A percentile compares a stretch with the other conserved stretches of the same genome.
Evolutionary conservation across 352 stramenopile genomes (phyloP).

Genomic region (Globisporangium perplexum): DNA sequence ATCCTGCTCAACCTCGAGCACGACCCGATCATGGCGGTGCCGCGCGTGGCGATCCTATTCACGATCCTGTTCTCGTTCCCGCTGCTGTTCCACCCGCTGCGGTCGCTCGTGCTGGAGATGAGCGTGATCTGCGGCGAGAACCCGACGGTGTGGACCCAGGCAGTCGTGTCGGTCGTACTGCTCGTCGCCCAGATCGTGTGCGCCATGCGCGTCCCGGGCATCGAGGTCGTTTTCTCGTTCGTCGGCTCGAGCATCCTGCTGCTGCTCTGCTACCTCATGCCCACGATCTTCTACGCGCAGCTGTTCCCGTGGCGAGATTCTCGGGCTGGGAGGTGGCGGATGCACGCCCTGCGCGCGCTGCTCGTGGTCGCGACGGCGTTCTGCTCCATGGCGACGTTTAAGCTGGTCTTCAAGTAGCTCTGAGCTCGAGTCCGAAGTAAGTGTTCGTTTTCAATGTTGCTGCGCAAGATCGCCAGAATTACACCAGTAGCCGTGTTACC

Average conservation of each 20-base stretch:
- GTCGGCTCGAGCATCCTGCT: constrained; percentile 67
- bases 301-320: constrained; percentile 38
- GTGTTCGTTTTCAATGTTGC: neutral
- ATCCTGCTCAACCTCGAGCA: constrained; percentile 74
- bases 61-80: constrained; percentile 77
- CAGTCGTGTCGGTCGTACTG: constrained; percentile 32
- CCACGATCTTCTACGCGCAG: constrained; percentile 46
- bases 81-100: constrained; percentile 64
- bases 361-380: constrained; percentile 40
- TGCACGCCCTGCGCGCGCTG: constrained; percentile 24
- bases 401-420: constrained; percentile 19
- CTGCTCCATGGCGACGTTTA: constrained; percentile 50
- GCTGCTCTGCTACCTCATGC: constrained; percentile 71
- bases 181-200: constrained; percentile 41
- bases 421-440: neutral
- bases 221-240: constrained; percentile 74
- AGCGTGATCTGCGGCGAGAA: constrained; percentile 17
- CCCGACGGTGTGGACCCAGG: constrained; percentile 16
- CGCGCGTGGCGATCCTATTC: constrained; percentile 55
- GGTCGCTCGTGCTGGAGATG: constrained; percentile 60
- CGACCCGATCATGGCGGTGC: constrained; percentile 65
- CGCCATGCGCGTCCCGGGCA: constrained; percentile 46
- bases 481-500: neutral
- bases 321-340: constrained; percentile 15
- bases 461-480: neutral